Conservation (phyloP, 139 green algal genomes). For the Chlamydomonas eustigma region DNA sequence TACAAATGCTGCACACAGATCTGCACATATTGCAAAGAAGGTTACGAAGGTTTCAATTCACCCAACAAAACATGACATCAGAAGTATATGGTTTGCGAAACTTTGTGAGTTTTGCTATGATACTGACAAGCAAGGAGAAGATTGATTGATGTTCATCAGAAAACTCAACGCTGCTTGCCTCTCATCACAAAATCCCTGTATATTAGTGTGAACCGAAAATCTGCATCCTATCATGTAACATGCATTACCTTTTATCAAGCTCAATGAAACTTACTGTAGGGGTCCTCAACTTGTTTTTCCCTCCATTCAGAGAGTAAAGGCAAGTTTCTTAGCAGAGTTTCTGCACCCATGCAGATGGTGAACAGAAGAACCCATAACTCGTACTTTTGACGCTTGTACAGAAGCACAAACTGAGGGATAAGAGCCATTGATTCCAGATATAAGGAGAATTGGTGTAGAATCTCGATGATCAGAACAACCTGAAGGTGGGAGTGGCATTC, state of each 20-base stretch:
- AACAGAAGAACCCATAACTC: constrained; percentile 26
- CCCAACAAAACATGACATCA: not conserved
- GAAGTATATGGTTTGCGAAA: not conserved
- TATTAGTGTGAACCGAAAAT: too few species aligned
- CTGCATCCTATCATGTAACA: too few species aligned
- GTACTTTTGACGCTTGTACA: constrained; percentile 30
- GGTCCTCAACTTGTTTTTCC: not conserved
- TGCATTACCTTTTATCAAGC: too few species aligned
- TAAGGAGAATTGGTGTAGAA: constrained; percentile 24
- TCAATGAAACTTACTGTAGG: constrained; percentile 5
- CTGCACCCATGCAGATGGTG: constrained; percentile 9
- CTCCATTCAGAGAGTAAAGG: constrained; percentile 18
- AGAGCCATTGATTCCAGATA: constrained; percentile 29
- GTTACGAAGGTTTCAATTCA: not conserved
- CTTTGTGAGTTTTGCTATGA: not conserved
- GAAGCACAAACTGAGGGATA: constrained; percentile 29
- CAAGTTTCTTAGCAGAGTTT: constrained; percentile 17
- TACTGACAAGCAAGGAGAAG: too few species aligned
- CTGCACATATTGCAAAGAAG: not conserved
- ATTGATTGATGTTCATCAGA: too few species aligned
- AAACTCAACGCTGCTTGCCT: too few species aligned
- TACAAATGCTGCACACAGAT: constrained; percentile 21
- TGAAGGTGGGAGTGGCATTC: too few species aligned
- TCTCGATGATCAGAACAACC: constrained; percentile 31
- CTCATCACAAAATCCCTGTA: too few species aligned